phyloP scores from a whole-genome alignment of 768 basidiomycete genomes.

The Hygrocybe punicea region DNA sequence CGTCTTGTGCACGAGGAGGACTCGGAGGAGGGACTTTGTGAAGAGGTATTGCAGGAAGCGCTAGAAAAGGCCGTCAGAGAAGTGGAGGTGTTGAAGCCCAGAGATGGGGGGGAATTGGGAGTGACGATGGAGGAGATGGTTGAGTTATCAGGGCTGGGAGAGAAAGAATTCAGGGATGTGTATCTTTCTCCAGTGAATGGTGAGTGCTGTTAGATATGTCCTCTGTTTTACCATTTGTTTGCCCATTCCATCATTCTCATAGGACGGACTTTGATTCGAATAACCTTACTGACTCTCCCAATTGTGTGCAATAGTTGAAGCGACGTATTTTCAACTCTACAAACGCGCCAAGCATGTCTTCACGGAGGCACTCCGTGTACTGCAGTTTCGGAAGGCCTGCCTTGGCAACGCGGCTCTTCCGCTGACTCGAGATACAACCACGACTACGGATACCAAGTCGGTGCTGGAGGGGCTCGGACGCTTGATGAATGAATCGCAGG shows the following conservation, averaged over 20 bases:
- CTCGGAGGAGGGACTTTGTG: constrained; percentile 43
- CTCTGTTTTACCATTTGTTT: not conserved
- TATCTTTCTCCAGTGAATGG: constrained; percentile 81
- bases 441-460: constrained; percentile 15
- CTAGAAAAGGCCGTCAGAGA: constrained; percentile 47
- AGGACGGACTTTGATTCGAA: not conserved
- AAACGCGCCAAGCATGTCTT: constrained; percentile 79
- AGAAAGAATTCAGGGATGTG: constrained; percentile 55
- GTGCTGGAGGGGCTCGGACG: constrained; percentile 55
- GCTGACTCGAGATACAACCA: constrained; percentile 7
- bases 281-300: not conserved
- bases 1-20: constrained; percentile 48
- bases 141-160: constrained; percentile 53
- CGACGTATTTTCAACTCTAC: constrained; percentile 78
- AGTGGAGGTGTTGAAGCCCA: constrained; percentile 43
- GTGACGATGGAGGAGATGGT: constrained; percentile 77
- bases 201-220: constrained; percentile 31
- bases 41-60: constrained; percentile 44
- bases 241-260: not conserved
- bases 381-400: constrained; percentile 71
- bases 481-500: constrained; percentile 78
- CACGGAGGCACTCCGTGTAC: constrained; percentile 75
- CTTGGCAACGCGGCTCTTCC: constrained; percentile 39
- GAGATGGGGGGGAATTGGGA: constrained; percentile 51
- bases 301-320: constrained; percentile 53